Percentiles rank a stretch among this genome's conserved stretches.
Conservation (phyloP, 1,139 yeast genomes). For the Kodamaea sp. region DNA sequence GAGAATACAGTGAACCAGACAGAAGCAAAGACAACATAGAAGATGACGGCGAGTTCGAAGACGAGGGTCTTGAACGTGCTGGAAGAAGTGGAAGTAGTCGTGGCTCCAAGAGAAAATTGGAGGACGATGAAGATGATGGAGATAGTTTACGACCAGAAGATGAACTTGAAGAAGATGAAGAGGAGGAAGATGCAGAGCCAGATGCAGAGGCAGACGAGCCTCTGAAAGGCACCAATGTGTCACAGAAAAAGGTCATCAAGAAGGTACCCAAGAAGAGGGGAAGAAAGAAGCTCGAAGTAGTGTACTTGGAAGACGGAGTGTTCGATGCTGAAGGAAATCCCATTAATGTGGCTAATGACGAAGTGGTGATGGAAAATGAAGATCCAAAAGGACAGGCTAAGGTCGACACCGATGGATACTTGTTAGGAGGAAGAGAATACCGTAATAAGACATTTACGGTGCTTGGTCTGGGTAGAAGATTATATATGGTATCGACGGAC, state of each 20-base stretch:
- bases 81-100: slow-evolving; percentile 4
- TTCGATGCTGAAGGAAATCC: slow-evolving; percentile 55
- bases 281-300: slow-evolving; percentile 44
- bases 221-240: slow-evolving; percentile 2
- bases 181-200: slow-evolving; percentile 13
- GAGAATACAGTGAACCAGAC: slow-evolving; percentile 15
- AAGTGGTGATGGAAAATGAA: slow-evolving; percentile 68
- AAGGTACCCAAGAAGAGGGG: slow-evolving; percentile 43
- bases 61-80: slow-evolving; percentile 1
- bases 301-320: slow-evolving; percentile 38
- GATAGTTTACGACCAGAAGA: slow-evolving; percentile 27
- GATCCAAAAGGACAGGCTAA: slow-evolving; percentile 82
- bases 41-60: slow-evolving; percentile 21
- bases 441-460: slow-evolving; percentile 82
- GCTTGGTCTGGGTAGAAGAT: slow-evolving; percentile 66
- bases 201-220: slow-evolving; percentile 6
- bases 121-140: slow-evolving; percentile 25
- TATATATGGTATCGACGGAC: slow-evolving; percentile 91
- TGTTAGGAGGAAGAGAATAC: slow-evolving; percentile 76
- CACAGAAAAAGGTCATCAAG: slow-evolving; percentile 12
- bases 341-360: slow-evolving; percentile 69
- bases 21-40: slow-evolving; percentile 9
- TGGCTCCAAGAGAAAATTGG: slow-evolving; percentile 19
- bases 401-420: slow-evolving; percentile 65
- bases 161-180: slow-evolving; percentile 20